Conservation (phyloP, 805 yeast species). For the Lachancea thermotolerans region DNA sequence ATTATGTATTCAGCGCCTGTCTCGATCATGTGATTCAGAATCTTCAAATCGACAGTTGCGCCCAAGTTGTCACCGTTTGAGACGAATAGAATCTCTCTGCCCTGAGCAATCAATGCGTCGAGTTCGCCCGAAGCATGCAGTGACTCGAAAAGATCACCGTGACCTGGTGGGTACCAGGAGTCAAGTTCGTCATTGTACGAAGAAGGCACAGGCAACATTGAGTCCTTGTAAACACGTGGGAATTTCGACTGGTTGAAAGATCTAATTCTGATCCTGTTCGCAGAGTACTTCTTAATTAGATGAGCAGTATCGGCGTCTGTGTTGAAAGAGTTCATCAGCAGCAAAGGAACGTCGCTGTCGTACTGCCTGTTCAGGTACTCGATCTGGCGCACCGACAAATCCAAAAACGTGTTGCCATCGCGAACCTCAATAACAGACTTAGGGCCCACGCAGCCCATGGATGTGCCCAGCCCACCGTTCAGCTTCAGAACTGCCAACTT, state of each 20-base stretch:
- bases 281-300: slow-evolving; percentile 92
- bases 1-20: slow-evolving; percentile 89
- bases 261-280: slow-evolving; percentile 89
- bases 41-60: slow-evolving; percentile 91
- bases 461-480: slow-evolving; percentile 97
- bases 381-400: slow-evolving; percentile 92
- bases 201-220: slow-evolving; percentile 91
- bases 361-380: slow-evolving; percentile 86
- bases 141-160: slow-evolving; percentile 94
- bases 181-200: slow-evolving; percentile 64
- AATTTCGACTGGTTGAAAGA: slow-evolving; percentile 97
- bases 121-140: slow-evolving; percentile 85
- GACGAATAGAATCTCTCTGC: slow-evolving; percentile 90
- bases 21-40: slow-evolving; percentile 87
- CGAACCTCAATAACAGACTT: slow-evolving; percentile 97
- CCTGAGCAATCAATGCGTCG: slow-evolving; percentile 82
- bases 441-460: slow-evolving; percentile 99
- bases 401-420: slow-evolving; percentile 96
- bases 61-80: slow-evolving; percentile 98
- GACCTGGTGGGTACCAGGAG: slow-evolving; percentile 99
- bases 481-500: slow-evolving; percentile 92
- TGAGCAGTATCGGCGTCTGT: slow-evolving; percentile 93
- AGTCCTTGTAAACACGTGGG: slow-evolving; percentile 93
- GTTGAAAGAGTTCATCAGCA: slow-evolving; percentile 97
- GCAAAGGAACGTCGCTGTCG: slow-evolving; percentile 89